A percentile compares a stretch with the other conserved stretches of the same genome.
These are phyloP conservation scores for Suhomyces anneliseae DNA, from an alignment of 1,139 yeast species.

Conservation along the genomic window DNA sequence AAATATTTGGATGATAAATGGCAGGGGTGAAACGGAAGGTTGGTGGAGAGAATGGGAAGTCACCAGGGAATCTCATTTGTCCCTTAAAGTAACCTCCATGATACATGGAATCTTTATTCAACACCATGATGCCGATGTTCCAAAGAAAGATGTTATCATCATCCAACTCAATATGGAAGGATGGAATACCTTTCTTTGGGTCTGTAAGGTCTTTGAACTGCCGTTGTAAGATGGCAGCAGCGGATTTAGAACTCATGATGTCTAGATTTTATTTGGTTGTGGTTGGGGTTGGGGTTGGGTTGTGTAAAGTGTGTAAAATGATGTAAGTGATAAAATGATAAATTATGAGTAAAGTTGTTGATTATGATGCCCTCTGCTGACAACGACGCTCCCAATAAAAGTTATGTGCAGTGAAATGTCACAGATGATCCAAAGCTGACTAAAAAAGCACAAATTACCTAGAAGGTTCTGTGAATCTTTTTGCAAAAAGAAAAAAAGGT, in stretches of 20 bases:
- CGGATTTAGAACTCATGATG: constrained; percentile 49
- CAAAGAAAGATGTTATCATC: constrained; percentile 89
- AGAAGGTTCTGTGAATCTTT: too few species aligned
- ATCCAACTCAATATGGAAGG: constrained; percentile 83
- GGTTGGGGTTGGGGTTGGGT: not conserved
- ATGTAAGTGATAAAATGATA: too few species aligned
- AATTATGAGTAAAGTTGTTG: not conserved
- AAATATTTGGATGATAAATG: constrained; percentile 92
- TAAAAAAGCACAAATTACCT: too few species aligned
- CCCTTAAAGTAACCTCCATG: constrained; percentile 97
- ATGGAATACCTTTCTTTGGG: constrained; percentile 89
- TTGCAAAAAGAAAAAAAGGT: too few species aligned
- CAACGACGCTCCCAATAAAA: not conserved
- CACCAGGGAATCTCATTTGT: constrained; percentile 88
- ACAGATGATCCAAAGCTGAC: not conserved
- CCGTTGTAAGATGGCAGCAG: constrained; percentile 84
- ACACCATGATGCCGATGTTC: constrained; percentile 92
- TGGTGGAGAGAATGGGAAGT: constrained; percentile 91
- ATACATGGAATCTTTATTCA: constrained; percentile 84
- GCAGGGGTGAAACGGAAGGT: constrained; percentile 92
- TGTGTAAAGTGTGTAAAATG: not conserved
- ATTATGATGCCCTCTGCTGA: not conserved
- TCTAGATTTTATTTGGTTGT: not conserved
- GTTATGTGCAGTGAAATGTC: not conserved
- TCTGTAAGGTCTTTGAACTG: constrained; percentile 92